Evolutionary conservation across 2,329 filamentous ascomycete genomes (phyloP).

Genomic region (Nemania sp.): DNA sequence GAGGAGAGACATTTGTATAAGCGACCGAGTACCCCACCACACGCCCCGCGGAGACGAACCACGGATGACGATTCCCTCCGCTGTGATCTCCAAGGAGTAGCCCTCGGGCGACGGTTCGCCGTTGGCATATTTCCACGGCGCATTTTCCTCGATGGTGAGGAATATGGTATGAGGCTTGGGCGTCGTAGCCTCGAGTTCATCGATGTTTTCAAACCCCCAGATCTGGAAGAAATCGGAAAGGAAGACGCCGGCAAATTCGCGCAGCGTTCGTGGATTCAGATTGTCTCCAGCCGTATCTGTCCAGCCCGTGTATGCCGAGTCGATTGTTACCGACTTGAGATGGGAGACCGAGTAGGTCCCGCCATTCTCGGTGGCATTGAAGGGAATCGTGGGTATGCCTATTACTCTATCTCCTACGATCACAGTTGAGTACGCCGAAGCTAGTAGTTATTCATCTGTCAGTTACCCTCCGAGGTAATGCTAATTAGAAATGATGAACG

Average conservation of each 20-base stretch:
- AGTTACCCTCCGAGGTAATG: conserved; percentile 10
- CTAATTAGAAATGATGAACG: background rate
- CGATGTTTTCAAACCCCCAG: conserved; percentile 48
- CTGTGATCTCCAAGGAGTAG: conserved; percentile 59
- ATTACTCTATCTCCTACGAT: conserved; percentile 38
- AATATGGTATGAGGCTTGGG: conserved; percentile 53
- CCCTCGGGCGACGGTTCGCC: conserved; percentile 62
- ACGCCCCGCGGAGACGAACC: conserved; percentile 67
- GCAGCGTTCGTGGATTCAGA: conserved; percentile 63
- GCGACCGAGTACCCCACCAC: conserved; percentile 69
- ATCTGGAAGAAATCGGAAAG: conserved; percentile 50
- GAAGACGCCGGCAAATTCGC: conserved; percentile 62
- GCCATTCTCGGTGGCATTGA: conserved; percentile 41
- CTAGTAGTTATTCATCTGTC: conserved; percentile 31
- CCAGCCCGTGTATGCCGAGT: conserved; percentile 55
- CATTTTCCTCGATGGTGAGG: conserved; percentile 58
- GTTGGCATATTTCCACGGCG: conserved; percentile 58
- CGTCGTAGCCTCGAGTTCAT: conserved; percentile 44
- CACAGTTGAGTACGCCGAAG: conserved; percentile 37
- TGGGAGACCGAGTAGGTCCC: conserved; percentile 47
- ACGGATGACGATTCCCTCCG: conserved; percentile 58
- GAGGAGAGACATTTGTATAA: conserved; percentile 64
- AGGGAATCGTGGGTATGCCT: conserved; percentile 53
- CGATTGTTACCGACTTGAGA: conserved; percentile 58
- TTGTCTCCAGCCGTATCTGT: conserved; percentile 61